These are phyloP conservation scores for Saccharomyces eubayanus DNA, from an alignment of 805 yeast genomes.

Conservation along the genomic window DNA sequence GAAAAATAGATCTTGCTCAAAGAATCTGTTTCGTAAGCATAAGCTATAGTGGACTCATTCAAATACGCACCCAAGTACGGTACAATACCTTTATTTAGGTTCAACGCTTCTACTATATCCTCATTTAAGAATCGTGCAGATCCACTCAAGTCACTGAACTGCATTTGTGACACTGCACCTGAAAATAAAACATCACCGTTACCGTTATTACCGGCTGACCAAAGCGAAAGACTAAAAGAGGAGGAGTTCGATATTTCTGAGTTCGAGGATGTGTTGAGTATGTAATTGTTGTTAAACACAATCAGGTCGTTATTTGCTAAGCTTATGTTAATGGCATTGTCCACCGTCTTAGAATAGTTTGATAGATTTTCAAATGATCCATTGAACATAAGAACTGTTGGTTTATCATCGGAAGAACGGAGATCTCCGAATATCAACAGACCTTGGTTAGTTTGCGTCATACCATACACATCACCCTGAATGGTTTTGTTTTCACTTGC, in stretches of 20 bases:
- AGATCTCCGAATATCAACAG: conserved; percentile 30
- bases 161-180: conserved; percentile 22
- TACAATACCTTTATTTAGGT: not conserved
- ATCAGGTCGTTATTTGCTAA: conserved; percentile 14
- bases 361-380: conserved; percentile 16
- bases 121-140: conserved; percentile 12
- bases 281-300: conserved; percentile 19
- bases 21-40: conserved; percentile 48
- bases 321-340: conserved; percentile 17
- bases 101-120: conserved; percentile 3
- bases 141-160: conserved; percentile 16
- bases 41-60: conserved; percentile 42
- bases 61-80: conserved; percentile 33
- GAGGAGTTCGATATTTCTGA: conserved; percentile 17
- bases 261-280: conserved; percentile 25
- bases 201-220: conserved; percentile 24
- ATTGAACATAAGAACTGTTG: conserved; percentile 15
- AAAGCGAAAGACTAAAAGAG: conserved; percentile 16
- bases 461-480: conserved; percentile 17
- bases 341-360: conserved; percentile 2
- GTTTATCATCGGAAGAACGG: conserved; percentile 6
- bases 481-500: conserved; percentile 6
- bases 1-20: conserved; percentile 4
- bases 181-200: conserved; percentile 30
- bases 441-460: conserved; percentile 23